Percentiles rank a stretch among this genome's conserved stretches.
phyloP scores from a whole-genome alignment of 768 basidiomycete genomes.

The Gymnopilus dilepis region DNA sequence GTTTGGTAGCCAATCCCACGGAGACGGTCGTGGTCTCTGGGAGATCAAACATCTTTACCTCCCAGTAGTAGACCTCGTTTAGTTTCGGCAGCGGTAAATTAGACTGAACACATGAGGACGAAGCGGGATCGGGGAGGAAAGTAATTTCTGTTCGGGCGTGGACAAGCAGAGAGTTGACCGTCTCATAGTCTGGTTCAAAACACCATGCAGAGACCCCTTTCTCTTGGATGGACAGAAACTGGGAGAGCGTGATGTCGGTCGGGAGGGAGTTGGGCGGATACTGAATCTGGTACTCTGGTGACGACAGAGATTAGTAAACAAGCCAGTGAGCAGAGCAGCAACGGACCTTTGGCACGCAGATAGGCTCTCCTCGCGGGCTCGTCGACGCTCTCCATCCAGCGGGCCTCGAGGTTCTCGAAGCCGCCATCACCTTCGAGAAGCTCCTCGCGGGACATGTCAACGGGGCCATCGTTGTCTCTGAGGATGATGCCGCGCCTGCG shows the following conservation, averaged over 20 bases:
- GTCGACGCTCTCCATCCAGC: slow-evolving; percentile 87
- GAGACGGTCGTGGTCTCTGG: slow-evolving; percentile 87
- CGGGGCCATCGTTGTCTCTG: slow-evolving; percentile 87
- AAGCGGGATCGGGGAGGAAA: slow-evolving; percentile 95
- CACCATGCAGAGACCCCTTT: slow-evolving; percentile 99
- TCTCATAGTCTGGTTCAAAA: slow-evolving; percentile 98
- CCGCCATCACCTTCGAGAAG: slow-evolving; percentile 91
- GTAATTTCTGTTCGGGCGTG: slow-evolving; percentile 97
- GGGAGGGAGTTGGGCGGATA: slow-evolving; percentile 97
- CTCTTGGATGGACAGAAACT: slow-evolving; percentile 98
- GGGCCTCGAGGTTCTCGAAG: slow-evolving; percentile 87
- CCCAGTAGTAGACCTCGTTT: slow-evolving; percentile 99
- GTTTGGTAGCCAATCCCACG: slow-evolving; percentile 95
- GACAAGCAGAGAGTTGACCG: slow-evolving; percentile 89
- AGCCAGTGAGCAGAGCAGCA: slow-evolving; percentile 13
- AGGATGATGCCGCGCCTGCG: slow-evolving; percentile 78
- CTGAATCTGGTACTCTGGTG: slow-evolving; percentile 77
- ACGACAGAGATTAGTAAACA: slow-evolving; percentile 10
- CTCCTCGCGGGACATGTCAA: slow-evolving; percentile 93
- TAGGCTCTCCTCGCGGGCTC: slow-evolving; percentile 76
- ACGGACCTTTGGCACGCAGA: slow-evolving; percentile 83
- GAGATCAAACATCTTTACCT: slow-evolving; percentile 98
- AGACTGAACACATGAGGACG: slow-evolving; percentile 93
- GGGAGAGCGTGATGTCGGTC: slow-evolving; percentile 97
- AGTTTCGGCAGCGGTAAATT: slow-evolving; percentile 96